Evolutionary conservation across 495 filamentous ascomycete species (phyloP).

Genomic region (Bacidia rubella): DNA sequence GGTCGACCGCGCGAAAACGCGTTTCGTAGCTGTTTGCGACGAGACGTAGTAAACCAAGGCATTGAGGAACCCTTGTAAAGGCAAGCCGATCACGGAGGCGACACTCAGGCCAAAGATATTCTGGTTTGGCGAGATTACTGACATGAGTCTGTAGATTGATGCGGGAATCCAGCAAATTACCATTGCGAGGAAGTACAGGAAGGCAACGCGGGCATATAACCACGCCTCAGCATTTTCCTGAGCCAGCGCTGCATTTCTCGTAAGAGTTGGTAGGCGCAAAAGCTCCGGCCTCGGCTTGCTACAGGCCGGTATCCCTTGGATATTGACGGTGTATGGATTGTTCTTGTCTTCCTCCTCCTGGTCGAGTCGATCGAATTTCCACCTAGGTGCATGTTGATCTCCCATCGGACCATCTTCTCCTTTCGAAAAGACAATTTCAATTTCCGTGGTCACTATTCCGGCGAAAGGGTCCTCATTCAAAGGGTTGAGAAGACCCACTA

Average conservation of each 20-base stretch:
- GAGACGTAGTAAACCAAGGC: slow-evolving; percentile 63
- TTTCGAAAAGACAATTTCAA: slow-evolving; percentile 26
- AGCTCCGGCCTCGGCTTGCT: slow-evolving; percentile 4
- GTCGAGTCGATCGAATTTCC: slow-evolving; percentile 3
- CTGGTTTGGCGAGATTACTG: slow-evolving; percentile 39
- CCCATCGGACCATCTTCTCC: background rate
- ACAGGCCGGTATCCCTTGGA: slow-evolving; percentile 8
- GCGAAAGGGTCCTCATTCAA: slow-evolving; percentile 33
- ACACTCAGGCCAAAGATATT: slow-evolving; percentile 49
- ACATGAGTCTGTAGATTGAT: slow-evolving; percentile 63
- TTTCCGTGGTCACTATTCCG: slow-evolving; percentile 44
- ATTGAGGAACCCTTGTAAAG: slow-evolving; percentile 82
- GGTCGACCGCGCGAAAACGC: background rate
- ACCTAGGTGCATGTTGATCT: slow-evolving; percentile 17
- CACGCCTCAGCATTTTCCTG: slow-evolving; percentile 38
- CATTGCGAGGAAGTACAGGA: slow-evolving; percentile 70
- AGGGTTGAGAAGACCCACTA: slow-evolving; percentile 27
- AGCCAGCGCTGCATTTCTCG: slow-evolving; percentile 6
- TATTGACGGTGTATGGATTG: slow-evolving; percentile 10
- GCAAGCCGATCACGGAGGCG: slow-evolving; percentile 57
- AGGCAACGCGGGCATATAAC: slow-evolving; percentile 68
- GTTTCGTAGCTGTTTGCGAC: slow-evolving; percentile 22
- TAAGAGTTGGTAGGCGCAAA: slow-evolving; percentile 8
- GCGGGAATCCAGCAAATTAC: slow-evolving; percentile 78
- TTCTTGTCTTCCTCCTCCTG: slow-evolving; percentile 1